Conservation (phyloP, 768 basidiomycete genomes). For the Dioszegia aurantiaca region DNA sequence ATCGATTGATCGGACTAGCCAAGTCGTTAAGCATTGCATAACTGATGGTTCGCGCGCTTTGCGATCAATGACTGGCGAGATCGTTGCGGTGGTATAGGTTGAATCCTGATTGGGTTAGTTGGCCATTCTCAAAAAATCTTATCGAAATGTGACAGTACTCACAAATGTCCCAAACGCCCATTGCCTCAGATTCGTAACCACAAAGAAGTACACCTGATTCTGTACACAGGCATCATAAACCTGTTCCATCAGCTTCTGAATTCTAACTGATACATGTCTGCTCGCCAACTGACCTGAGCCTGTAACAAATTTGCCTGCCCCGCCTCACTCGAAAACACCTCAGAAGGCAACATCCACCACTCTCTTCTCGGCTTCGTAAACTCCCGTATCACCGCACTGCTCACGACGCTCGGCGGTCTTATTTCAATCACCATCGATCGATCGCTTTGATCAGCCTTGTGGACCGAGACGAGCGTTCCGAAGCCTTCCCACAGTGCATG, state of each 20-base stretch:
- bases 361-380: conserved; percentile 36
- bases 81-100: conserved; percentile 36
- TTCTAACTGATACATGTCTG: background rate
- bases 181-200: conserved; percentile 47
- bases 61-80: conserved; percentile 44
- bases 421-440: conserved; percentile 43
- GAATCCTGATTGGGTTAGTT: conserved; percentile 31
- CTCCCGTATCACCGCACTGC: conserved; percentile 35
- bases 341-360: conserved; percentile 40
- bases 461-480: conserved; percentile 48
- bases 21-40: conserved; percentile 46
- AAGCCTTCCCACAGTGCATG: conserved; percentile 46
- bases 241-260: conserved; percentile 13
- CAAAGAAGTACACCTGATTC: conserved; percentile 50
- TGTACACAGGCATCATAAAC: conserved; percentile 48
- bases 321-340: conserved; percentile 39
- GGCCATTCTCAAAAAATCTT: too few relatives aligned
- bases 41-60: conserved; percentile 39
- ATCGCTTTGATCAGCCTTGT: conserved; percentile 37
- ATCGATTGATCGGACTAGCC: conserved; percentile 45
- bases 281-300: conserved; percentile 31
- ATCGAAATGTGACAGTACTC: conserved; percentile 14
- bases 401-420: conserved; percentile 44
- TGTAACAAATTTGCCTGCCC: conserved; percentile 50
- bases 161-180: conserved; percentile 52